These are phyloP conservation scores for Boletus coccyginus DNA, from an alignment of 768 basidiomycete genomes.

Conservation along the genomic window DNA sequence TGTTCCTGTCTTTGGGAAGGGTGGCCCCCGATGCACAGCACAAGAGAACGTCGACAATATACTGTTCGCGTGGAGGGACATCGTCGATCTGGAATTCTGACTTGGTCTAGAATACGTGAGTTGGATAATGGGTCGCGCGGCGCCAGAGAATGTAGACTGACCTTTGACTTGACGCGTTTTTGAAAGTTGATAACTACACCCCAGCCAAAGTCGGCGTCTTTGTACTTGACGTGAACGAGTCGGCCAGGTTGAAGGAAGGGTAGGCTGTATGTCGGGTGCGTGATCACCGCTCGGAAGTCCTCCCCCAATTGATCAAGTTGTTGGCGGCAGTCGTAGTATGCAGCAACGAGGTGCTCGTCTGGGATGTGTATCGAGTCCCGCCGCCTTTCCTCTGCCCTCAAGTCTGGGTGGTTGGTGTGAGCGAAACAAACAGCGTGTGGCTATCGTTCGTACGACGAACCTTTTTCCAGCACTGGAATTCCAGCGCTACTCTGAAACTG, in stretches of 20 bases:
- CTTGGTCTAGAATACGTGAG: conserved; percentile 44
- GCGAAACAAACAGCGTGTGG: neutral
- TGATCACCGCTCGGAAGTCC: conserved; percentile 90
- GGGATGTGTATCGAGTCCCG: conserved; percentile 68
- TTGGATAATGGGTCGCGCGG: neutral
- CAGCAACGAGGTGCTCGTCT: conserved; percentile 77
- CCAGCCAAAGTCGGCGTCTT: conserved; percentile 93
- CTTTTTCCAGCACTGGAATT: conserved; percentile 81
- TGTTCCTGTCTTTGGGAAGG: conserved; percentile 57
- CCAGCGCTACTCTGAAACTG: conserved; percentile 95
- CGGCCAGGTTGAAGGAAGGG: conserved; percentile 93
- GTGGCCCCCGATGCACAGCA: conserved; percentile 66
- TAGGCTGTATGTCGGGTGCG: conserved; percentile 91
- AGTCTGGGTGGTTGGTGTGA: conserved; percentile 47
- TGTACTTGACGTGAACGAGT: conserved; percentile 86
- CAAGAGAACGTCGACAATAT: conserved; percentile 89
- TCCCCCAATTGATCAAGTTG: conserved; percentile 86
- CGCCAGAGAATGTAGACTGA: conserved; percentile 22
- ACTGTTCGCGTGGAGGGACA: conserved; percentile 81
- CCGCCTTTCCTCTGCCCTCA: conserved; percentile 67
- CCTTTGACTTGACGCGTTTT: conserved; percentile 84
- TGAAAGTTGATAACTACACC: conserved; percentile 91
- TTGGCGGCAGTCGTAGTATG: conserved; percentile 92
- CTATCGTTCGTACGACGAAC: conserved; percentile 42
- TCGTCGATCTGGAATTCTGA: conserved; percentile 67